A percentile compares a stretch with the other conserved stretches of the same genome.
phyloP scores from a whole-genome alignment of 164 flowering plant genomes.

The Vitis amurensis region DNA sequence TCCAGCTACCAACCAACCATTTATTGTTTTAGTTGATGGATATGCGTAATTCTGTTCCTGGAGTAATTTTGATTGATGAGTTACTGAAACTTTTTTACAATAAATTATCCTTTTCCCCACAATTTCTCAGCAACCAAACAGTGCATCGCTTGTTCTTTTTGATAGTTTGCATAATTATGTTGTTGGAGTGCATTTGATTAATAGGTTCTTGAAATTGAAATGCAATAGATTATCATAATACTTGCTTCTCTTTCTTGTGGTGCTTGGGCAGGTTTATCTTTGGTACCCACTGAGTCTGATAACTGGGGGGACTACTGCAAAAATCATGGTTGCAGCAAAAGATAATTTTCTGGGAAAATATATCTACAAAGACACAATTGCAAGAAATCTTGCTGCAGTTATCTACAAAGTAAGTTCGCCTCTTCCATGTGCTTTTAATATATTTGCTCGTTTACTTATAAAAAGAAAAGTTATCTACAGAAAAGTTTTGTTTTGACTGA shows the following conservation, averaged over 20 bases:
- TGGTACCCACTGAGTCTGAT: slow-evolving; percentile 93
- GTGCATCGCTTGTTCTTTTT: too few relatives aligned
- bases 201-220: too few relatives aligned
- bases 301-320: slow-evolving; percentile 93
- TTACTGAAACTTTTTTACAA: too few relatives aligned
- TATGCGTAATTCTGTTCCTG: too few relatives aligned
- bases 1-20: too few relatives aligned
- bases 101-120: too few relatives aligned
- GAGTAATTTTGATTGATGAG: too few relatives aligned
- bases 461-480: too few relatives aligned
- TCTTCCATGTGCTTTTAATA: background rate
- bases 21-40: too few relatives aligned
- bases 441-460: background rate
- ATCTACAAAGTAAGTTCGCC: slow-evolving; percentile 60
- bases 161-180: too few relatives aligned
- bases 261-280: slow-evolving; percentile 61
- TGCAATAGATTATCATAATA: too few relatives aligned
- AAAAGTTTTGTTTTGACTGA: background rate
- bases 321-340: slow-evolving; percentile 96
- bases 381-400: slow-evolving; percentile 91
- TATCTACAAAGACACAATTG: slow-evolving; percentile 85
- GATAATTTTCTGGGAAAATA: slow-evolving; percentile 91
- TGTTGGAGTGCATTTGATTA: background rate
- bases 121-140: too few relatives aligned
- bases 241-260: background rate